These are phyloP conservation scores for Dothiorella sarmentorum DNA, from an alignment of 2,329 filamentous ascomycete species.

Conservation along the genomic window DNA sequence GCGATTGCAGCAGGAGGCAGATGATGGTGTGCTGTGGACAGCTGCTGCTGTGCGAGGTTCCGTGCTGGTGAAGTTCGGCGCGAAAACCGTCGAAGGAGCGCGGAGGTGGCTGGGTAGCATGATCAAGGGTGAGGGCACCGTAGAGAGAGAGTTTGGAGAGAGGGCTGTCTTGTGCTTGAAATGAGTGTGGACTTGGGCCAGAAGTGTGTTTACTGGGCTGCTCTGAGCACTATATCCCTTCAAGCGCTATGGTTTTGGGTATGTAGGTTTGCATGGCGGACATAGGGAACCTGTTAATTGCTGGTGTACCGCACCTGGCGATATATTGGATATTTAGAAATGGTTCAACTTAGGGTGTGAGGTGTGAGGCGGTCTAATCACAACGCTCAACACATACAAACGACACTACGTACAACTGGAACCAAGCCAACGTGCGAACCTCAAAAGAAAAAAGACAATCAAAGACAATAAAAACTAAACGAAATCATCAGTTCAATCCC, in stretches of 20 bases:
- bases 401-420: too few species aligned
- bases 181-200: neutral
- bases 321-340: too few species aligned
- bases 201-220: neutral
- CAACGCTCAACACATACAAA: too few species aligned
- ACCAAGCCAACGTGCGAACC: too few species aligned
- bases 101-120: constrained; percentile 76
- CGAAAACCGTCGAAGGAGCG: constrained; percentile 74
- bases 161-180: constrained; percentile 67
- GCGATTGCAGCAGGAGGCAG: constrained; percentile 57
- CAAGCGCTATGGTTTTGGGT: neutral
- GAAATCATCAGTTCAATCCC: neutral
- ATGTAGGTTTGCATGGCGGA: neutral
- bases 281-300: too few species aligned
- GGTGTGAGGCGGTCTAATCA: too few species aligned
- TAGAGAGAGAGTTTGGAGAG: constrained; percentile 71
- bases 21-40: constrained; percentile 36
- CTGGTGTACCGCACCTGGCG: too few species aligned
- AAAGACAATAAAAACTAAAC: too few species aligned
- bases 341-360: too few species aligned
- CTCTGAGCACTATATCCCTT: neutral
- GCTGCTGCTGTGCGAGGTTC: constrained; percentile 55
- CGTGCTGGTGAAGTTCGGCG: constrained; percentile 87
- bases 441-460: too few species aligned
- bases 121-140: constrained; percentile 69